A percentile compares a stretch with the other conserved stretches of the same genome.
phyloP scores from a whole-genome alignment of 148 eudicot genomes.

The Camellia lanceoleosa region DNA sequence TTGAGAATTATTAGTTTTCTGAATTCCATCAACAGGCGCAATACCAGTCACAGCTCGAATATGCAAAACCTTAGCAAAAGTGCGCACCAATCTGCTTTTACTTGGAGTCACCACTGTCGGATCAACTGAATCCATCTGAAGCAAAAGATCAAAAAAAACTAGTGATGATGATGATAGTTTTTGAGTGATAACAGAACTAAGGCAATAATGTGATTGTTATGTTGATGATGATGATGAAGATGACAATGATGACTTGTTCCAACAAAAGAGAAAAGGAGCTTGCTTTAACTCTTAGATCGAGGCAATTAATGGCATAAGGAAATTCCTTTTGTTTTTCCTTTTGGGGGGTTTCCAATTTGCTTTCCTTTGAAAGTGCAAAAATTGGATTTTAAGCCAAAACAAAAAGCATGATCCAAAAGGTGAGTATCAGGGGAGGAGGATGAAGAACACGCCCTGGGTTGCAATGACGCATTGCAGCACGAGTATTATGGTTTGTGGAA shows the following conservation, averaged over 20 bases:
- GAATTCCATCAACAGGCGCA: slow-evolving; percentile 44
- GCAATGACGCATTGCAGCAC: neutral
- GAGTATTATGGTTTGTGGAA: neutral
- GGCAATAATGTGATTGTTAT: slow-evolving; percentile 13
- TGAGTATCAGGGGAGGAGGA: slow-evolving; percentile 31
- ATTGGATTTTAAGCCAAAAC: slow-evolving; percentile 22
- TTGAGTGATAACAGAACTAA: slow-evolving; percentile 7
- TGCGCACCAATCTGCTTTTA: slow-evolving; percentile 69
- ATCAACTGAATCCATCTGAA: slow-evolving; percentile 64
- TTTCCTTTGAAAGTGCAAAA: slow-evolving; percentile 24
- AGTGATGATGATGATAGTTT: slow-evolving; percentile 1
- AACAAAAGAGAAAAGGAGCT: slow-evolving; percentile 33
- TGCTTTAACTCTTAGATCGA: slow-evolving; percentile 54
- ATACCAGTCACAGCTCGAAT: slow-evolving; percentile 51
- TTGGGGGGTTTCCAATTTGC: slow-evolving; percentile 31
- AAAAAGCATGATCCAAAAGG: slow-evolving; percentile 19
- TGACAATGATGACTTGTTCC: slow-evolving; percentile 20
- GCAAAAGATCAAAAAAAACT: neutral
- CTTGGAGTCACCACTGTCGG: slow-evolving; percentile 41
- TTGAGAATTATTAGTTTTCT: slow-evolving; percentile 39
- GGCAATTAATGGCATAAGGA: slow-evolving; percentile 23
- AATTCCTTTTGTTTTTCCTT: slow-evolving; percentile 29
- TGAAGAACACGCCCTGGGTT: neutral
- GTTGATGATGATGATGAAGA: slow-evolving; percentile 18
- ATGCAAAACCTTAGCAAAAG: slow-evolving; percentile 66